A percentile compares a stretch with the other conserved stretches of the same genome.
Conservation (phyloP, 352 stramenopile genomes). For the Phytophthora sansomeana region DNA sequence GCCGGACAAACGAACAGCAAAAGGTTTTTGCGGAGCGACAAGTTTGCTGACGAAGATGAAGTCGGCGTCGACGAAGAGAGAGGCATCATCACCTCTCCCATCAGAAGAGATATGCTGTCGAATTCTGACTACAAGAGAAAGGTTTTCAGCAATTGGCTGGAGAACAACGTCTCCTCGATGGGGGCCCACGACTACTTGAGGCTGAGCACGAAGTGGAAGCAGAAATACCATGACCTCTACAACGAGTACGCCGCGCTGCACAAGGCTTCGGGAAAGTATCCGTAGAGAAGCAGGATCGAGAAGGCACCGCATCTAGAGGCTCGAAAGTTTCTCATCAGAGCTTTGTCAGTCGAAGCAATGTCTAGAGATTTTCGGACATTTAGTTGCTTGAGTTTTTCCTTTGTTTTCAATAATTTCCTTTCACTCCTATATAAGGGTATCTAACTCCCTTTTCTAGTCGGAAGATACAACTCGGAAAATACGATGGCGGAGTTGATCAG, state of each 20-base stretch:
- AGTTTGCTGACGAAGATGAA: not conserved
- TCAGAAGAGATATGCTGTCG: not conserved
- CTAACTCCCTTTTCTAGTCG: not conserved
- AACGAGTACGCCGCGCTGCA: conserved; percentile 6
- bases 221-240: conserved; percentile 8
- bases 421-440: not conserved
- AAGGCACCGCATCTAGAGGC: no score
- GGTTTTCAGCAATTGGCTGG: not conserved
- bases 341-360: no score
- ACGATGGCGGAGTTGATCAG: conserved; percentile 19
- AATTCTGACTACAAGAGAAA: not conserved
- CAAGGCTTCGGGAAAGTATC: not conserved
- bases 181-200: not conserved
- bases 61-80: not conserved
- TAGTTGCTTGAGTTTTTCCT: no score
- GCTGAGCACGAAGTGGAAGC: not conserved
- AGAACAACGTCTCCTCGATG: not conserved
- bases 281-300: not conserved
- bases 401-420: no score
- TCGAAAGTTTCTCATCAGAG: no score
- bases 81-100: no score
- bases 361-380: no score
- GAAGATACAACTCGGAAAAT: not conserved
- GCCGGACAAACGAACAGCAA: not conserved
- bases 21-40: not conserved